These are phyloP conservation scores for Endocalyx cinctus DNA, from an alignment of 2,329 filamentous ascomycete genomes.

Conservation along the genomic window DNA sequence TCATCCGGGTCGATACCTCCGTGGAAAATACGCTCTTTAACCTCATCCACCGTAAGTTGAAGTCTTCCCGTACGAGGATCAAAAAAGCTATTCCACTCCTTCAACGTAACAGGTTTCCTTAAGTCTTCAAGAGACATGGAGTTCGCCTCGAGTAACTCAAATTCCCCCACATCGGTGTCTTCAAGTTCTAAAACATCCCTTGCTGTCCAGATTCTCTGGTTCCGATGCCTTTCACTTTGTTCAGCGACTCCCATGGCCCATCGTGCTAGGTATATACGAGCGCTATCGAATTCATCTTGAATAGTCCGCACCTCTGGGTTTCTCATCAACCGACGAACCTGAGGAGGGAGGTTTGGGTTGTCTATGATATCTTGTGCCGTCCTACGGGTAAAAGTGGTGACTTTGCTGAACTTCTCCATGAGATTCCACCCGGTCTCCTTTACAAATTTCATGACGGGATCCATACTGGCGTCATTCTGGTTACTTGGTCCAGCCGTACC, in stretches of 20 bases:
- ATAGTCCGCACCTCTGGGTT: constrained; percentile 94
- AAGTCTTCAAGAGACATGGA: constrained; percentile 71
- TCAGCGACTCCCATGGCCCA: constrained; percentile 99
- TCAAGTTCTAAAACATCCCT: constrained; percentile 90
- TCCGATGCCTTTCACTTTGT: constrained; percentile 84
- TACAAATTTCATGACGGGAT: constrained; percentile 86
- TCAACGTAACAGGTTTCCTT: constrained; percentile 69
- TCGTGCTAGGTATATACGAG: constrained; percentile 84
- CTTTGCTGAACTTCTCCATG: constrained; percentile 93
- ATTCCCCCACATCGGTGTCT: constrained; percentile 90
- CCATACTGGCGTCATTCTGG: constrained; percentile 62
- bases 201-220: constrained; percentile 87
- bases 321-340: constrained; percentile 76
- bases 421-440: constrained; percentile 97
- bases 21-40: constrained; percentile 96
- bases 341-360: constrained; percentile 84
- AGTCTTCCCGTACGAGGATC: constrained; percentile 70
- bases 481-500: constrained; percentile 35
- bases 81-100: constrained; percentile 92
- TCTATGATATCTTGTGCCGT: constrained; percentile 91
- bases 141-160: constrained; percentile 81
- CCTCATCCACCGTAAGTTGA: constrained; percentile 79
- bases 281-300: constrained; percentile 96
- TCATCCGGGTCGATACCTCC: constrained; percentile 86
- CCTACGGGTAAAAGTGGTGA: constrained; percentile 89